phyloP scores from a whole-genome alignment of 176 grass and related monocot species.

The Cocos nucifera region DNA sequence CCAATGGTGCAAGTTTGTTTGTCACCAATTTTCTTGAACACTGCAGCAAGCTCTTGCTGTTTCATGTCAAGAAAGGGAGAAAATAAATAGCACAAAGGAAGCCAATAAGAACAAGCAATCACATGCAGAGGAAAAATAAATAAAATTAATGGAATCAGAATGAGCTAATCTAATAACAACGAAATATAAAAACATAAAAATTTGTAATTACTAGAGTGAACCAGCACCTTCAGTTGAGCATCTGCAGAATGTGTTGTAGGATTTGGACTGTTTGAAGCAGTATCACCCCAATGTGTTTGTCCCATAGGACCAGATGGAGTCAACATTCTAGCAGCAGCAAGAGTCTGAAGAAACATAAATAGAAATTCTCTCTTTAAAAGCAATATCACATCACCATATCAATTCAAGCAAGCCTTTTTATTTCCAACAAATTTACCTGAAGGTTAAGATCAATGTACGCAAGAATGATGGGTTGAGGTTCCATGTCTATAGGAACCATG shows the following conservation, averaged over 20 bases:
- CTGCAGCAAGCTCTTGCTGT: slow-evolving; percentile 99
- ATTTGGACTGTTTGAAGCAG: slow-evolving; percentile 68
- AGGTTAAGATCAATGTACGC: slow-evolving; percentile 99
- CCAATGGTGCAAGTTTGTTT: slow-evolving; percentile 95
- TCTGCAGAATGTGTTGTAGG: slow-evolving; percentile 66
- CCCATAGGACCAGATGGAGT: slow-evolving; percentile 91
- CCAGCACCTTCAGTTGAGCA: slow-evolving; percentile 75
- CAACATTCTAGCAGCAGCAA: slow-evolving; percentile 96
- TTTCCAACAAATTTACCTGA: slow-evolving; percentile 41
- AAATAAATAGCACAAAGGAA: background rate
- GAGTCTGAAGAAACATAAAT: slow-evolving; percentile 37
- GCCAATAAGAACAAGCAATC: background rate
- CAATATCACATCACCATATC: too few relatives aligned
- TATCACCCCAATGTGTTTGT: slow-evolving; percentile 92
- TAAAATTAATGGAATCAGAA: background rate
- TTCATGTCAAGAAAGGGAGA: slow-evolving; percentile 9
- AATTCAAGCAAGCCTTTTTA: too few relatives aligned
- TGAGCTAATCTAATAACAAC: background rate
- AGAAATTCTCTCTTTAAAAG: too few relatives aligned
- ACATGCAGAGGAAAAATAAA: background rate
- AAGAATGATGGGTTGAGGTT: slow-evolving; percentile 98
- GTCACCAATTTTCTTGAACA: slow-evolving; percentile 99
- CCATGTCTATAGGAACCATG: slow-evolving; percentile 98
- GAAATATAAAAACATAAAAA: background rate
- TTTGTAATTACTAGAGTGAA: background rate